These are phyloP conservation scores for Chiua sp. DNA, from an alignment of 1,284 basidiomycete genomes.

Conservation along the genomic window DNA sequence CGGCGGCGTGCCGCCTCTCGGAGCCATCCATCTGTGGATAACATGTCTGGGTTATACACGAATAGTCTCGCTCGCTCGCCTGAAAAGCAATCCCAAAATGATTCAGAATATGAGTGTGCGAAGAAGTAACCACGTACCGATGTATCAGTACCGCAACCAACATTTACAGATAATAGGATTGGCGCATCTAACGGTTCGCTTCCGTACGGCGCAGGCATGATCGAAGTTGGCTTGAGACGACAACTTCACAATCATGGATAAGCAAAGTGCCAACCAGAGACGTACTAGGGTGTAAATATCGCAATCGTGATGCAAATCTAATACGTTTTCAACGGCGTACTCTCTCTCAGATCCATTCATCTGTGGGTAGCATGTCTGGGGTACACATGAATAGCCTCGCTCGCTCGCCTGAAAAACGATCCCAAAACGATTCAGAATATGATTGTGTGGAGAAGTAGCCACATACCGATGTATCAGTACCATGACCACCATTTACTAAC, in stretches of 20 bases:
- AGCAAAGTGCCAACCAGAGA: background rate
- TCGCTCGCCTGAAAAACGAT: background rate
- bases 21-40: background rate
- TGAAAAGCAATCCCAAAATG: background rate
- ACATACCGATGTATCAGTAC: background rate
- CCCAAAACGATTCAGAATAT: background rate
- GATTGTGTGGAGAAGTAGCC: background rate
- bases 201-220: background rate
- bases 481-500: background rate
- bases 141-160: background rate
- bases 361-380: background rate
- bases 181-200: conserved; percentile 12
- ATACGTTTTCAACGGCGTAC: background rate
- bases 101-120: background rate
- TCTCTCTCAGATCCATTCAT: background rate
- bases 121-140: background rate
- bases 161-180: background rate
- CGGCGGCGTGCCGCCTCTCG: background rate
- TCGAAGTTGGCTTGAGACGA: too few relatives aligned
- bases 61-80: background rate
- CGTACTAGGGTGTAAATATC: background rate
- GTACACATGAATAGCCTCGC: background rate
- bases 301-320: too few relatives aligned
- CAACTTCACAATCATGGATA: background rate
- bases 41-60: background rate